These are phyloP conservation scores for Trametes hirsuta DNA, from an alignment of 1,284 basidiomycete genomes.

Conservation along the genomic window DNA sequence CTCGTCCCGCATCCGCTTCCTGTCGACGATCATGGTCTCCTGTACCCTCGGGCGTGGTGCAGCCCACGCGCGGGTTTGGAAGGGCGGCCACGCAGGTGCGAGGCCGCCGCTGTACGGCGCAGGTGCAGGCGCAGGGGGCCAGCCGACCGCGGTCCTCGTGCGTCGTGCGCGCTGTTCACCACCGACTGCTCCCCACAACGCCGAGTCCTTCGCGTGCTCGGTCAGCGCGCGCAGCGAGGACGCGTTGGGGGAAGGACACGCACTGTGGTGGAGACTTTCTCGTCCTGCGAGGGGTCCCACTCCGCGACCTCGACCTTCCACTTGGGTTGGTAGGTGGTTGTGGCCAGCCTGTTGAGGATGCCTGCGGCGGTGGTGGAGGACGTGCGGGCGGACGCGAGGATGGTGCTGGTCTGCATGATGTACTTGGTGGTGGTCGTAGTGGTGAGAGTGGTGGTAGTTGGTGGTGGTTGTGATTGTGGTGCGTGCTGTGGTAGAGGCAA, in stretches of 20 bases:
- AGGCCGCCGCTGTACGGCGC: neutral
- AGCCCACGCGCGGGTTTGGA: neutral
- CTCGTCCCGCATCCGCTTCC: neutral
- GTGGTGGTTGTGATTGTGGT: neutral
- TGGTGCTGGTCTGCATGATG: neutral
- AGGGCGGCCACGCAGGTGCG: neutral
- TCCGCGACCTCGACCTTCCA: neutral
- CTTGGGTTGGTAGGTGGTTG: neutral
- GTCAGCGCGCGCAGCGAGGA: neutral
- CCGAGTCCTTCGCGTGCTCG: neutral
- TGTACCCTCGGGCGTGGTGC: neutral
- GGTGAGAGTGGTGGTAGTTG: neutral
- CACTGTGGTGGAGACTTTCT: neutral
- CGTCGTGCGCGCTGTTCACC: neutral
- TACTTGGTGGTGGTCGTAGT: neutral
- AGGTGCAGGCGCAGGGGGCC: neutral
- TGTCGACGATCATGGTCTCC: neutral
- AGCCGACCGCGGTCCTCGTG: neutral
- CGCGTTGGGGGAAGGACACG: neutral
- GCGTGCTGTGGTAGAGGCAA: too few relatives aligned
- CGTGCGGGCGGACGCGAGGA: neutral
- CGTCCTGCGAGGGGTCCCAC: constrained; percentile 8
- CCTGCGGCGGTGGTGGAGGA: neutral
- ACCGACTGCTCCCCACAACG: constrained; percentile 5
- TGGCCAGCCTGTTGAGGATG: neutral